Evolutionary conservation across 108 stramenopile species (phyloP), one percentile per base, ranked within the genome.

Genomic region (Fragilaria radians): DNA sequence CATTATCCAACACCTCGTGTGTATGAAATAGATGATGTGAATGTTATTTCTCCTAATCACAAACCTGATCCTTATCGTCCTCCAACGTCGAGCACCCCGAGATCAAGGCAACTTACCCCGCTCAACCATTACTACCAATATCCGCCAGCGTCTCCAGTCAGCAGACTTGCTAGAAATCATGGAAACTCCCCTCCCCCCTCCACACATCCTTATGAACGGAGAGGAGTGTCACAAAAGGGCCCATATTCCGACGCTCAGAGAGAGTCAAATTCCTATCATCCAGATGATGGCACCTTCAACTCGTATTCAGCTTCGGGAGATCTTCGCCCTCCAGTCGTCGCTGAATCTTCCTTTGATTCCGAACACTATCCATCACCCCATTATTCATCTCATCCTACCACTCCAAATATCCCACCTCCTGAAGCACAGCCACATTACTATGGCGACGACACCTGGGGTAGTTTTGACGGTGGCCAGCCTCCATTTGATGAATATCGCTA

Each of bases 31-130:
- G 80, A 76, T 32, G 68, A 69, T 33, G 66, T 81, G 22, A 76
- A 76, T 52, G 80, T 81, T 32, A 73, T 81, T 48, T 81, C 80
- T 21, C 80, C 80, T 0, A 63, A 72, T 24, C 79, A 80, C 58
- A 49, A 49, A 3, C 34, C 45, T 32, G 64, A 50, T 47, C 33
- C 33, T 4, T 24, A 53, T 24, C 26, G 28, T 2, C 28, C 52
- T 53, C 52, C 19, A 24, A n/a, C 52, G 52, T 27, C 18, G 3
- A 24, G 24, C 27, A 45, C 33, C n/a, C 31, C 46, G 21, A 42
- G 23, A 33, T 27, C 59, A 4, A 34, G 28, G 24, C 54, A 29
- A 32, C 67, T 30, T 45, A 59, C 30, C 57, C 70, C 54, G 28
- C 55, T 48, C 2, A 29, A 51, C 3, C 28, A 47, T 21, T 54